Base-by-base conservation (phyloP, 2,329 filamentous ascomycete genomes). In the Fusarium albosuccineum region DNA sequence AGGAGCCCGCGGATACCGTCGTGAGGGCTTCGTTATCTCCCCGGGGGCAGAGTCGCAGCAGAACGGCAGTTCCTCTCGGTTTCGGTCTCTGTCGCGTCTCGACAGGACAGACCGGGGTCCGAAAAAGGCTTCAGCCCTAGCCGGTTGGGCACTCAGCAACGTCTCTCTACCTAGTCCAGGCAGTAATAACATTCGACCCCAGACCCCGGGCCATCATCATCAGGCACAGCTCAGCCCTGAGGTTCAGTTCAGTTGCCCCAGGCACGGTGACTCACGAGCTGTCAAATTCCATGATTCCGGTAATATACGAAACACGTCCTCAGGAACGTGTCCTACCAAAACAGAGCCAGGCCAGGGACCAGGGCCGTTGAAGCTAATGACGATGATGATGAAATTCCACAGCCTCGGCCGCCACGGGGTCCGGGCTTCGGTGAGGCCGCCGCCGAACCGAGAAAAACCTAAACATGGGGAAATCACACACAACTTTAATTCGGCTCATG, bases 351-450 rank as follows among this genome's bases (percentile, higher is more conserved):
- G 27, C 13, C 59, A 67, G 54, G 42, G 61, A 57, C 37, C 66
- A 63, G 53, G 42, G 46, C 62, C 53, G 53, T 69, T 63, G 50
- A 53, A 40, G 27, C 54, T n/a, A 50, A 60, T 57, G 26, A 58
- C 42, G 48, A 59, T 42, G 46, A 30, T 46, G 41, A 46, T 60
- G 51, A 46, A 37, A 40, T 37, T 41, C 45, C 37, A 17, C 14
- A 53, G 33, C 41, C 17, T 29, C 52, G 52, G 44, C 30, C 57
- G 34, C 50, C 10, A 14, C 26, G 13, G 37, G 58, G 51, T 34
- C 50, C 36, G 30, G n/a, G 54, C 53, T 60, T 57, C 51, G 66
- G 58, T 60, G 48, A 67, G 42, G 39, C 66, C 58, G 66, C 62
- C 55, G n/a, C 6, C 42, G 36, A 26, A 33, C 33, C 49, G 49